phyloP scores from a whole-genome alignment of 2,329 filamentous ascomycete species.

The Xylariomycetidae sp. region DNA sequence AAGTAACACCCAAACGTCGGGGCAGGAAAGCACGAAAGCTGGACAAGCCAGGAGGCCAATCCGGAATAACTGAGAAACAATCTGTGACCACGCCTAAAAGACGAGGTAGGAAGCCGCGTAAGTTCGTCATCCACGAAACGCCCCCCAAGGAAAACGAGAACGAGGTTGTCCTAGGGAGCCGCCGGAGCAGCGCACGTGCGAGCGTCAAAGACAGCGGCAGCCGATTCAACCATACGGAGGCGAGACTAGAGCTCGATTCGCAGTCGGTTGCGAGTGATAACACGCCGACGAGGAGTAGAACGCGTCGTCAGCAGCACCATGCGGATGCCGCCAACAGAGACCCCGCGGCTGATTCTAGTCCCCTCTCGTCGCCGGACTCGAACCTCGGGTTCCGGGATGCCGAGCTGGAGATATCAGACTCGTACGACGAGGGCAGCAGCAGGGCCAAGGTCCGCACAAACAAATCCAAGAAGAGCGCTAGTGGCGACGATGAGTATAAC shows the following conservation, averaged over 20 bases:
- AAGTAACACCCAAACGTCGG: conserved; percentile 16
- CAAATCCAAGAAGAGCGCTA: conserved; percentile 13
- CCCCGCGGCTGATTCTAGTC: conserved; percentile 19
- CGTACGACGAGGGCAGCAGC: conserved; percentile 4
- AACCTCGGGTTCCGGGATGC: conserved; percentile 8
- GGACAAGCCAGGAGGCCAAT: conserved; percentile 8
- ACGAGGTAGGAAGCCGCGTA: conserved; percentile 21
- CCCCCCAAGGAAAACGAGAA: conserved; percentile 1
- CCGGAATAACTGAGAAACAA: conserved; percentile 9
- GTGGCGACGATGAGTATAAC: conserved; percentile 23
- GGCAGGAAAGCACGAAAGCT: conserved; percentile 15
- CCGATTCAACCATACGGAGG: conserved; percentile 21
- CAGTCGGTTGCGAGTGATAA: conserved; percentile 14
- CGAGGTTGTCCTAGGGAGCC: conserved; percentile 5
- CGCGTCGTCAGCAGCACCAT: conserved; percentile 11
- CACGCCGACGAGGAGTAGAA: conserved; percentile 11
- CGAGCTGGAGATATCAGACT: conserved; percentile 15
- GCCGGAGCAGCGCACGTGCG: conserved; percentile 6
- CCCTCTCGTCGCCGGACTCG: conserved; percentile 22
- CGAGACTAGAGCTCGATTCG: conserved; percentile 20
- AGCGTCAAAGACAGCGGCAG: conserved; percentile 10
- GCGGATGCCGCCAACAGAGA: background rate
- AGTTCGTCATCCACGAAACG: conserved; percentile 4
- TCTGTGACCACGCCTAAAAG: conserved; percentile 16
- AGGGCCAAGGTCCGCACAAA: conserved; percentile 10